Percentiles rank a stretch among this genome's conserved stretches.
Evolutionary conservation across 495 filamentous ascomycete species (phyloP).

Genomic region (Hyaloscypha finlandica): DNA sequence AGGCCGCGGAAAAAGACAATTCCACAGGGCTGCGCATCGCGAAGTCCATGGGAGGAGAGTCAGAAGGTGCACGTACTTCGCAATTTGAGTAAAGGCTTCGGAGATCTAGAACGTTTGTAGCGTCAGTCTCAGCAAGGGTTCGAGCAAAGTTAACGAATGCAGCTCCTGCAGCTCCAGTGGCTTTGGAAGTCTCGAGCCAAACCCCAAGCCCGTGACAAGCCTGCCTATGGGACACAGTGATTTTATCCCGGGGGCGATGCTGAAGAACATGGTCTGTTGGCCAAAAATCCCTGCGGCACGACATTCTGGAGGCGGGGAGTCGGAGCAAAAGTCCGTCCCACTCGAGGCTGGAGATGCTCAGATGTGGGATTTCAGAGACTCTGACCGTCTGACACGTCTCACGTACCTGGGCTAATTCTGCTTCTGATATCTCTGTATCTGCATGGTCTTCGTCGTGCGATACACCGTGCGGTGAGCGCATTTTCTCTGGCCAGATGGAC

Average conservation of each 20-base stretch:
- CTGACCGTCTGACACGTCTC: not conserved
- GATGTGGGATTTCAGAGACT: too few species aligned
- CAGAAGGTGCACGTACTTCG: slow-evolving; percentile 20
- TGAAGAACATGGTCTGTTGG: not conserved
- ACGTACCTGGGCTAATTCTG: slow-evolving; percentile 28
- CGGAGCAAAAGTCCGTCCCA: too few species aligned
- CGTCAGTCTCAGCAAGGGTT: slow-evolving; percentile 16
- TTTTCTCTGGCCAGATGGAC: not conserved
- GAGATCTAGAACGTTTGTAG: slow-evolving; percentile 24
- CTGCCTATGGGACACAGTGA: too few species aligned
- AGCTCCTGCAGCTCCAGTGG: not conserved
- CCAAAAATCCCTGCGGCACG: too few species aligned
- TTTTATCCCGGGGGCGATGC: not conserved
- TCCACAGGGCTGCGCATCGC: not conserved
- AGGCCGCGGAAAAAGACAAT: not conserved
- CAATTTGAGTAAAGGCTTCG: slow-evolving; percentile 19
- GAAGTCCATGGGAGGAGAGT: not conserved
- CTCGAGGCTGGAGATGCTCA: too few species aligned
- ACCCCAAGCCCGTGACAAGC: not conserved
- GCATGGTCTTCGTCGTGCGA: slow-evolving; percentile 10
- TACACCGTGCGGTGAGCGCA: slow-evolving; percentile 18
- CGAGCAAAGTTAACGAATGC: not conserved
- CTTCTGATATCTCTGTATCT: slow-evolving; percentile 9
- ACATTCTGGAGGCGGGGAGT: too few species aligned
- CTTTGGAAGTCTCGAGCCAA: not conserved